phyloP scores from a whole-genome alignment of 768 basidiomycete genomes.

The Exidia glandulosa region DNA sequence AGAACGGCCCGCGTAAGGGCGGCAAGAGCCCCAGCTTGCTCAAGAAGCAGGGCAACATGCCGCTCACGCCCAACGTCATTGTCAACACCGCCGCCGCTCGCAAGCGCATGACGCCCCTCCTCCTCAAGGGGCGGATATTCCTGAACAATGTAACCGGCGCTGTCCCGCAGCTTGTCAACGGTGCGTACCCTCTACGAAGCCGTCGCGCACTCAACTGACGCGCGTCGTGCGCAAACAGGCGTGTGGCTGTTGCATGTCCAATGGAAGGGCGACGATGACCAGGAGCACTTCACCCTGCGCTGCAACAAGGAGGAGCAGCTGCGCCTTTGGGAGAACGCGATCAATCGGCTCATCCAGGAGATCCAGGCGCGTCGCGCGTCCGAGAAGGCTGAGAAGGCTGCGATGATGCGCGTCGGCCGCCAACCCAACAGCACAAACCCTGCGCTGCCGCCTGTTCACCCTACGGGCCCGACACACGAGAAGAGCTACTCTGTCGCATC shows the following conservation, averaged over 20 bases:
- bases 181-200: conserved; percentile 32
- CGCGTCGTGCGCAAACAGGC: not conserved
- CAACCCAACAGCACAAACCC: conserved; percentile 38
- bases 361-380: conserved; percentile 39
- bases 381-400: conserved; percentile 59
- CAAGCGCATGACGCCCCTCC: conserved; percentile 70
- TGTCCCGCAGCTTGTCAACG: conserved; percentile 46
- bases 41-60: conserved; percentile 56
- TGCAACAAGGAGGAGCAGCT: conserved; percentile 90
- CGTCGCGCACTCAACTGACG: conserved; percentile 5
- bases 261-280: conserved; percentile 90
- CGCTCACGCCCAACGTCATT: conserved; percentile 30
- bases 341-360: conserved; percentile 75
- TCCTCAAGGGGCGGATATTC: conserved; percentile 94
- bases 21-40: conserved; percentile 81
- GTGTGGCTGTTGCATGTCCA: conserved; percentile 27
- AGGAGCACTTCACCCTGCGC: conserved; percentile 89
- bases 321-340: conserved; percentile 81
- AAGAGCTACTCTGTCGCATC: not conserved
- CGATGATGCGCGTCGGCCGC: conserved; percentile 35
- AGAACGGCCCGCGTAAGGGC: conserved; percentile 47
- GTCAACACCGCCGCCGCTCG: conserved; percentile 39
- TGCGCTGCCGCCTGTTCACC: conserved; percentile 8
- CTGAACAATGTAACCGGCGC: conserved; percentile 90
- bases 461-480: not conserved